Percentiles rank a stretch among this genome's conserved stretches.
phyloP scores from a whole-genome alignment of 805 yeast species.

The Metschnikowia noctiluminum region DNA sequence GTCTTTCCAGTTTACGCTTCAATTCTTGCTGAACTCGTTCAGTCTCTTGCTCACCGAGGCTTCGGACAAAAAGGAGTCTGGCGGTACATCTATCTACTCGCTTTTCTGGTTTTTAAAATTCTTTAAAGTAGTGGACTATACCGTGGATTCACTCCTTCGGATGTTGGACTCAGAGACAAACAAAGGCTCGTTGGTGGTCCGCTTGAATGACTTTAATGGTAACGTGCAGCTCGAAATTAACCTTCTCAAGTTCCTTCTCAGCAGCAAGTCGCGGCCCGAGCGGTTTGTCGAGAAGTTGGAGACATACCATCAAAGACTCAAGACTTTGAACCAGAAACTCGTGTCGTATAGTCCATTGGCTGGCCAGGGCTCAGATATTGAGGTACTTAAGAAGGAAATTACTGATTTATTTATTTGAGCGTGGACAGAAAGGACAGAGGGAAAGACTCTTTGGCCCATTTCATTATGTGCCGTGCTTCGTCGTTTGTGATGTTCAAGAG shows the following conservation, averaged over 20 bases:
- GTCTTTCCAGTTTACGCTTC: conserved; percentile 39
- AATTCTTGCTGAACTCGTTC: conserved; percentile 39
- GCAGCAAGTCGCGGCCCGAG: conserved; percentile 10
- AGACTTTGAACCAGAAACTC: conserved; percentile 17
- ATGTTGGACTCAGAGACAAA: conserved; percentile 14
- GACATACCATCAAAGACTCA: conserved; percentile 11
- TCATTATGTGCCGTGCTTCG: background rate
- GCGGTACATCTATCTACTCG: conserved; percentile 19
- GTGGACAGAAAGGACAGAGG: background rate
- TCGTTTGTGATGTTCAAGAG: too few species aligned
- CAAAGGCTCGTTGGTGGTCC: conserved; percentile 19
- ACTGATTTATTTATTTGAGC: background rate
- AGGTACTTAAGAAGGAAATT: conserved; percentile 7
- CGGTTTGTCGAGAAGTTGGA: conserved; percentile 11
- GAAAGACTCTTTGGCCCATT: background rate
- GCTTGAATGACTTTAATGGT: conserved; percentile 31
- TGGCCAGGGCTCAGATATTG: conserved; percentile 12
- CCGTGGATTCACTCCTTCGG: conserved; percentile 21
- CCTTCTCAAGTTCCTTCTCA: conserved; percentile 26
- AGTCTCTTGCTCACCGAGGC: conserved; percentile 27
- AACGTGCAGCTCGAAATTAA: conserved; percentile 33
- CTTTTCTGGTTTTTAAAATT: conserved; percentile 36
- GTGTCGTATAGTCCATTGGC: conserved; percentile 22
- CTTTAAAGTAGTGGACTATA: conserved; percentile 35
- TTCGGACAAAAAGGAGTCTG: conserved; percentile 14